Percentiles rank a stretch among this genome's conserved stretches.
Evolutionary conservation across 306 rosid species (phyloP).

Genomic region (Quillaja saponaria): DNA sequence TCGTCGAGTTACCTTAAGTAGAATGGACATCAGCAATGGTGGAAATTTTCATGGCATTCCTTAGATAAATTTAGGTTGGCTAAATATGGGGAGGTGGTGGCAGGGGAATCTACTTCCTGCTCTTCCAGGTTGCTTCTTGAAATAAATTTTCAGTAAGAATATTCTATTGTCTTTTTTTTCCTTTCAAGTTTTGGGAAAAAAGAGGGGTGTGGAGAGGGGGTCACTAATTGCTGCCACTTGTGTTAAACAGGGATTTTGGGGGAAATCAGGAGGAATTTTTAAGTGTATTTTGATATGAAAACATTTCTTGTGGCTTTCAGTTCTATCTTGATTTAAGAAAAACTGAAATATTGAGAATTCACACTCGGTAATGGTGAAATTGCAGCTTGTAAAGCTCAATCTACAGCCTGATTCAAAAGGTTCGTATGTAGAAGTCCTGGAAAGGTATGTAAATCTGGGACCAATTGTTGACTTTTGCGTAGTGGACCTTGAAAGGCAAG

Average conservation of each 20-base stretch:
- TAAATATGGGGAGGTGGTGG: background rate
- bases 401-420: slow-evolving; percentile 89
- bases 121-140: background rate
- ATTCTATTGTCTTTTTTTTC: background rate
- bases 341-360: slow-evolving; percentile 27
- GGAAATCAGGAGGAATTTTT: too few species aligned
- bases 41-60: background rate
- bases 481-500: slow-evolving; percentile 99
- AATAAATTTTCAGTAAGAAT: slow-evolving; percentile 1
- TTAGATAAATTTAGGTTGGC: background rate
- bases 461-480: slow-evolving; percentile 97
- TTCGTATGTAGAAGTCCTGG: slow-evolving; percentile 87
- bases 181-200: background rate
- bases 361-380: slow-evolving; percentile 42
- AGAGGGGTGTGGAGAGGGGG: background rate
- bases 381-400: slow-evolving; percentile 89
- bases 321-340: slow-evolving; percentile 12
- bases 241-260: too few species aligned
- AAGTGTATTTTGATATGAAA: too few species aligned
- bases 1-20: background rate
- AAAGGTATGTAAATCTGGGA: slow-evolving; percentile 93
- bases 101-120: background rate
- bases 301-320: too few species aligned
- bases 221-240: too few species aligned
- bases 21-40: background rate